Evolutionary conservation across 2,329 filamentous ascomycete genomes (phyloP).

Genomic region (Penicillium sp.): DNA sequence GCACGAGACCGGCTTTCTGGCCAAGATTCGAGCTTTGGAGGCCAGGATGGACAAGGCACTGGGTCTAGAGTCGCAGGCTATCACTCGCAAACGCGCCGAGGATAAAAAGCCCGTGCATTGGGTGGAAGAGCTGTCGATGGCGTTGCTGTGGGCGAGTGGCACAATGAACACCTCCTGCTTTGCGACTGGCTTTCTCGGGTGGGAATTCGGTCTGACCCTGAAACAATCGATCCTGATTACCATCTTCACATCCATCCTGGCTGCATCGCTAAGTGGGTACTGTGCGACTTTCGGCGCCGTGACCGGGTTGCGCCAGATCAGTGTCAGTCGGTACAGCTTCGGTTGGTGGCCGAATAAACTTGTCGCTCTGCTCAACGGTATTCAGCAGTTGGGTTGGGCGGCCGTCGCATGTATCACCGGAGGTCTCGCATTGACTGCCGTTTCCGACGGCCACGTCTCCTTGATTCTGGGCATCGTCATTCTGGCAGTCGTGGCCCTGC

Average conservation of each 20-base stretch:
- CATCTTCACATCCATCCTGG: slow-evolving; percentile 48
- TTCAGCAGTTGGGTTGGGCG: slow-evolving; percentile 31
- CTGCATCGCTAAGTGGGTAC: slow-evolving; percentile 36
- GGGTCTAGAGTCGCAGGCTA: slow-evolving; percentile 51
- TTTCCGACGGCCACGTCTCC: slow-evolving; percentile 34
- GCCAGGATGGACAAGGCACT: slow-evolving; percentile 47
- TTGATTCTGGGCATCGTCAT: slow-evolving; percentile 31
- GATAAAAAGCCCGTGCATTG: slow-evolving; percentile 36
- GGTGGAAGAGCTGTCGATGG: slow-evolving; percentile 44
- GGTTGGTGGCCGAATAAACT: slow-evolving; percentile 55
- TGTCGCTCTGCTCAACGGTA: slow-evolving; percentile 46
- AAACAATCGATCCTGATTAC: slow-evolving; percentile 47
- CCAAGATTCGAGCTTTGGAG: slow-evolving; percentile 42
- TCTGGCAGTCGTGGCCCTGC: slow-evolving; percentile 26
- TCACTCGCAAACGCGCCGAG: slow-evolving; percentile 46
- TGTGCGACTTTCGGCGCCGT: slow-evolving; percentile 53
- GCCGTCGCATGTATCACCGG: slow-evolving; percentile 34
- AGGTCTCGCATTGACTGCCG: slow-evolving; percentile 33
- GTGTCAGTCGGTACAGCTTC: slow-evolving; percentile 51
- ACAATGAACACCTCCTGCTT: slow-evolving; percentile 56
- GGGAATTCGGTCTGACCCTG: slow-evolving; percentile 50
- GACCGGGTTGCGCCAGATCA: slow-evolving; percentile 54
- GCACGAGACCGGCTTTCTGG: slow-evolving; percentile 6
- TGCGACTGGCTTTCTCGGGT: slow-evolving; percentile 53
- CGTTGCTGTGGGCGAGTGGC: slow-evolving; percentile 53